Percentiles rank a stretch among this genome's conserved stretches.
Conservation (phyloP, 257 asterid genomes). For the Parsonsia alboflavescens region DNA sequence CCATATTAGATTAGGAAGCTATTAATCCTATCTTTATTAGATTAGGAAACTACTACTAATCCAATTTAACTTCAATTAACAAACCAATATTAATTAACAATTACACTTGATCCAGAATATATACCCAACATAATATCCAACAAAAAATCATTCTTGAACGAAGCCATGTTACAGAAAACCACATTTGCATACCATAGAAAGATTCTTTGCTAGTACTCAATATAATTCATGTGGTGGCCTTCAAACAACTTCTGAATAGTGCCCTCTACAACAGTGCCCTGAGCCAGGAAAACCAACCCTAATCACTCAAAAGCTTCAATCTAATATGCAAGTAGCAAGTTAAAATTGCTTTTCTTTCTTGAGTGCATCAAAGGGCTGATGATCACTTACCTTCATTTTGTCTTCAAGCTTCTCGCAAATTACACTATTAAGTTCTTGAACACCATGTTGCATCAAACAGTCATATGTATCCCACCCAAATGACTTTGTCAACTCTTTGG, state of each 20-base stretch:
- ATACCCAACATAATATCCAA: not conserved
- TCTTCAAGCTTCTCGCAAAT: constrained; percentile 88
- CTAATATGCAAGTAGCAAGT: not conserved
- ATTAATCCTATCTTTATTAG: too few relatives aligned
- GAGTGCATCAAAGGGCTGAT: not conserved
- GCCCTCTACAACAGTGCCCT: constrained; percentile 90
- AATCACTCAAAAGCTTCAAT: constrained; percentile 1
- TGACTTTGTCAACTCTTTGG: constrained; percentile 80
- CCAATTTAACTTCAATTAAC: too few relatives aligned
- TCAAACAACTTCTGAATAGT: constrained; percentile 78
- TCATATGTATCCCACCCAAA: constrained; percentile 87
- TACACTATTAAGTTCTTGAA: constrained; percentile 81
- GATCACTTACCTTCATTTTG: constrained; percentile 66
- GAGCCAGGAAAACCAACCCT: constrained; percentile 16
- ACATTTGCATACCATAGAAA: constrained; percentile 50
- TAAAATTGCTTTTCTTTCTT: not conserved
- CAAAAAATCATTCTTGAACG: not conserved
- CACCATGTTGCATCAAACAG: constrained; percentile 84
- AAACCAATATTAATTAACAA: too few relatives aligned
- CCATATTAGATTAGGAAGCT: too few relatives aligned
- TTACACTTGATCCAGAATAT: too few relatives aligned
- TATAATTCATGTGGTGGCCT: constrained; percentile 87
- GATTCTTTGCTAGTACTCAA: constrained; percentile 87
- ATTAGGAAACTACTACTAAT: too few relatives aligned
- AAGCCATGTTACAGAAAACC: not conserved